Evolutionary conservation across 2,329 filamentous ascomycete genomes (phyloP).

Genomic region (Chlorencoelia australis): DNA sequence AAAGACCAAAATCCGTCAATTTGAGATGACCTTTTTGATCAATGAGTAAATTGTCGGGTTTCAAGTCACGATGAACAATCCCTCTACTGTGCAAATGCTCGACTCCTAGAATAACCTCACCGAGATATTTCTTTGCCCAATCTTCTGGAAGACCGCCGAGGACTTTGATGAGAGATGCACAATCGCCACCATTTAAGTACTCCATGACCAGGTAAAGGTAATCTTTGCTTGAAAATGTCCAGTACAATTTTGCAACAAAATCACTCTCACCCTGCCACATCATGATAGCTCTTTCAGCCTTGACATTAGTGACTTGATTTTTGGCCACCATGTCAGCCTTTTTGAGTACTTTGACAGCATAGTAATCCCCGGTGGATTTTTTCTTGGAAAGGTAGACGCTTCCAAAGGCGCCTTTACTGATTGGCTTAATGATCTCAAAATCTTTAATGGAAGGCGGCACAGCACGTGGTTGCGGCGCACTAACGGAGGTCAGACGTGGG

Average conservation of each 20-base stretch:
- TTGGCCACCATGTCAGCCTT: constrained; percentile 99
- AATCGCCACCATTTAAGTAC: constrained; percentile 95
- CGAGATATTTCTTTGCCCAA: constrained; percentile 96
- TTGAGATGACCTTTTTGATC: constrained; percentile 96
- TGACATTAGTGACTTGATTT: constrained; percentile 98
- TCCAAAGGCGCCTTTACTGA: constrained; percentile 96
- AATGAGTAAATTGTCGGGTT: constrained; percentile 94
- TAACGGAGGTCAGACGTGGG: constrained; percentile 67
- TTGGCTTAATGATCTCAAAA: constrained; percentile 98
- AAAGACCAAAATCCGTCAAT: constrained; percentile 93
- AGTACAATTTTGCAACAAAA: constrained; percentile 97
- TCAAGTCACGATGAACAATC: constrained; percentile 93
- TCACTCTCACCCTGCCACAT: constrained; percentile 99
- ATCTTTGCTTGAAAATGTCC: constrained; percentile 99
- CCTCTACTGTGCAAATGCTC: constrained; percentile 90
- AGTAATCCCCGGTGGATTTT: constrained; percentile 96
- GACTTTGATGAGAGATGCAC: constrained; percentile 90
- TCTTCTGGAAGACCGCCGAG: constrained; percentile 88
- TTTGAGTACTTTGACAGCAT: constrained; percentile 95
- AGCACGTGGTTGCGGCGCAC: constrained; percentile 72
- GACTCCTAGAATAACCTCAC: constrained; percentile 91
- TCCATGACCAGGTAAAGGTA: constrained; percentile 99
- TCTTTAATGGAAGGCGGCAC: constrained; percentile 96
- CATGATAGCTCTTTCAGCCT: constrained; percentile 98
- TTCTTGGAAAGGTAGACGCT: constrained; percentile 98